phyloP scores from a whole-genome alignment of 2,329 filamentous ascomycete genomes.

The Cladosporium cucumerinum region DNA sequence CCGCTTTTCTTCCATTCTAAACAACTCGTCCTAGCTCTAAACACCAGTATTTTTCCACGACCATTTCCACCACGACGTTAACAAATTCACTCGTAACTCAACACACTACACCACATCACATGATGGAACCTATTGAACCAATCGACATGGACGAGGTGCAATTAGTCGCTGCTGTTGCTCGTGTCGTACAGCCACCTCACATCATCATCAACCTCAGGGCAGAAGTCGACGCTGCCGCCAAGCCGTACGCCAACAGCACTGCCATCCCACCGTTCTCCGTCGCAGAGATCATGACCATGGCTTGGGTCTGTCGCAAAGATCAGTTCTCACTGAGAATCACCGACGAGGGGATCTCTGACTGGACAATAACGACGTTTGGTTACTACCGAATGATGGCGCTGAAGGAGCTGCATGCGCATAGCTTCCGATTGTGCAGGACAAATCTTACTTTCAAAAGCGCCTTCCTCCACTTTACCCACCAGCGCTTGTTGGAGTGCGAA shows the following conservation, averaged over 20 bases:
- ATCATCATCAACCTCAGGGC: not conserved
- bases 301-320: constrained; percentile 6
- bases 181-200: not conserved
- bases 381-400: not conserved
- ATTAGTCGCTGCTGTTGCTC: too few species aligned
- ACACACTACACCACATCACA: too few species aligned
- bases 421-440: not conserved
- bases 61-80: too few species aligned
- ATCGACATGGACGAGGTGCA: too few species aligned
- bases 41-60: too few species aligned
- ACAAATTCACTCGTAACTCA: too few species aligned
- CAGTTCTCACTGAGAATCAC: not conserved
- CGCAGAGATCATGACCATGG: constrained; percentile 16
- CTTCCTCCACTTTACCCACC: not conserved
- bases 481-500: not conserved
- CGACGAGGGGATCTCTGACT: not conserved
- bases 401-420: not conserved
- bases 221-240: constrained; percentile 9
- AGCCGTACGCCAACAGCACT: not conserved
- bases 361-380: not conserved
- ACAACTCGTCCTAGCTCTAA: too few species aligned
- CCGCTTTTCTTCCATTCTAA: too few species aligned
- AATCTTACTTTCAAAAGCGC: not conserved
- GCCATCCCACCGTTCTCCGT: not conserved
- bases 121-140: too few species aligned